Evolutionary conservation across 768 basidiomycete genomes (phyloP), one percentile per base, ranked within the genome.

Genomic region (Kwoniella heveanensis): DNA sequence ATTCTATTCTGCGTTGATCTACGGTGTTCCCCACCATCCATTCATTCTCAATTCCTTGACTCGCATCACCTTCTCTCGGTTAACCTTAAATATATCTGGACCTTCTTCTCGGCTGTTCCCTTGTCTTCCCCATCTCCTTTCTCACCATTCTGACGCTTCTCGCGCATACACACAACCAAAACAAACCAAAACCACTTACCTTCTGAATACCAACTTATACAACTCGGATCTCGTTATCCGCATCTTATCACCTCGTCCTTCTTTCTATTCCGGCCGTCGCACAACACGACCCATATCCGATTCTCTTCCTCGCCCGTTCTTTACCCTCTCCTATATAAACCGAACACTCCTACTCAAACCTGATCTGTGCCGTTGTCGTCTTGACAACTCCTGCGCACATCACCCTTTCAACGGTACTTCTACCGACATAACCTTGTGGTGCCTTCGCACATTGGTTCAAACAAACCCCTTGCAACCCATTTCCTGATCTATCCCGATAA

Each of bases 191-290:
- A 15, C 39, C 32, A 22, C 36, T 26, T 36, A 6, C 17, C 27
- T 25, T 53, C 50, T 21, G 32, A 13, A 32, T 6, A 6, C 13
- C 5, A 32, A 32, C 32, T 32, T 32, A 32, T 13, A 32, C 32
- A 52, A 12, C 26, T 52, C 30, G 26, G 52, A 53, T 53, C 52
- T 21, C 30, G 26, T 53, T 53, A 26, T 53, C 27, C 12, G n/a
- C 5, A 30, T 26, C 27, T 53, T 30, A 2, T 29, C 2, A 29
- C 12, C n/a, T 22, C 52, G 12, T 44, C 50, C n/a, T 60, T 60
- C 58, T 53, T 21, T 51, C 49, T 60, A 50, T 36, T 60, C 58
- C 58, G 58, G 32, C 58, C 58, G 58, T 39, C 26, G 19, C 39
- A 17, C 17, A 44, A 44, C n/a, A n/a, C n/a, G n/a, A n/a, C 32